Conservation (phyloP, 331 rosid genomes). For the Pyrus hybrid region DNA sequence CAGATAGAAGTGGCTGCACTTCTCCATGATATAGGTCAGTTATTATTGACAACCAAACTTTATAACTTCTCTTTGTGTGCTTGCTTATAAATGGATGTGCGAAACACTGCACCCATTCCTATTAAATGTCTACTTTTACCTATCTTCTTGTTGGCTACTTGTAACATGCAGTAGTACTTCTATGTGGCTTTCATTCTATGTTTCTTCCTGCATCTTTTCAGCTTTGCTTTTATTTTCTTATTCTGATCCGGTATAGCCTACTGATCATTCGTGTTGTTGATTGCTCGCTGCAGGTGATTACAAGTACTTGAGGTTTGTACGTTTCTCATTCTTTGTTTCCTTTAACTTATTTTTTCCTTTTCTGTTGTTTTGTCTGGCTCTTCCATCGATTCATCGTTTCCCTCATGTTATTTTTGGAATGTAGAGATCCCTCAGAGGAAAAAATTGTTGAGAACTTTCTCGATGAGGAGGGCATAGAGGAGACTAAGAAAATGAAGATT, state of each 20-base stretch:
- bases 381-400: neutral
- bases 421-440: conserved; percentile 68
- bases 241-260: neutral
- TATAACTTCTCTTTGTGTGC: neutral
- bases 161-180: neutral
- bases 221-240: neutral
- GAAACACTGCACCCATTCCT: neutral
- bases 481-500: conserved; percentile 31
- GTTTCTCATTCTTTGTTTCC: neutral
- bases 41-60: neutral
- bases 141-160: neutral
- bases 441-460: conserved; percentile 66
- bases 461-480: conserved; percentile 22
- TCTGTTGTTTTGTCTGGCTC: neutral
- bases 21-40: conserved; percentile 73
- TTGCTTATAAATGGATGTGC: neutral
- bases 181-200: neutral
- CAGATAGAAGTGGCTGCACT: conserved; percentile 92
- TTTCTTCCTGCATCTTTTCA: neutral
- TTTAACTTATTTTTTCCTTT: no score
- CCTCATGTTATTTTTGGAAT: neutral
- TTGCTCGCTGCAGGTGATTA: neutral
- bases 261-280: neutral
- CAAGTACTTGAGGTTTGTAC: neutral
- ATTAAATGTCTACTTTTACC: neutral